Conservation (phyloP, 495 filamentous ascomycete species). For the Xylaria scruposa region DNA sequence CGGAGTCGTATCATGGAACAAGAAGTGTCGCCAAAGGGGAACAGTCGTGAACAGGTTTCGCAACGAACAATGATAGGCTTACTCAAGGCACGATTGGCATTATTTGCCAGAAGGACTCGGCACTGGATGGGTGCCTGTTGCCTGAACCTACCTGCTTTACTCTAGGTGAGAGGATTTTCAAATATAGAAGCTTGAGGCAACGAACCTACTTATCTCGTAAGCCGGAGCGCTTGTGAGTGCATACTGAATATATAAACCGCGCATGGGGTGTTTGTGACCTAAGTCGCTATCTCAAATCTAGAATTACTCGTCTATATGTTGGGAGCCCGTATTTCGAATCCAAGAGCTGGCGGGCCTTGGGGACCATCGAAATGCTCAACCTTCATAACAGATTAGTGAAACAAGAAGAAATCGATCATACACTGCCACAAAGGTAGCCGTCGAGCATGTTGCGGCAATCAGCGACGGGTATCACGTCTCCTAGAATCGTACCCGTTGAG, state of each 20-base stretch:
- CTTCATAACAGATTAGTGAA: too few species aligned
- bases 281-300: neutral
- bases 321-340: neutral
- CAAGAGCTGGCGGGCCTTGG: neutral
- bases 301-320: conserved; percentile 12
- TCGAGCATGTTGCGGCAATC: neutral
- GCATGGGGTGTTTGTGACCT: neutral
- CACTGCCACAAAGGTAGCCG: neutral
- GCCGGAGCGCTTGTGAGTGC: neutral
- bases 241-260: neutral
- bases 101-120: neutral
- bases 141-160: neutral
- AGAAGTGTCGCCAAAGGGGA: neutral
- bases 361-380: too few species aligned
- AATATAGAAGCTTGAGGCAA: too few species aligned
- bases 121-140: neutral
- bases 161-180: too few species aligned
- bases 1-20: neutral
- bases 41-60: too few species aligned
- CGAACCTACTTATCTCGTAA: too few species aligned
- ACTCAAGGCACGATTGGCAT: neutral
- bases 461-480: neutral
- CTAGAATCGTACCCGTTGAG: neutral
- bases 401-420: neutral
- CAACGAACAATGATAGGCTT: neutral